Evolutionary conservation across 2,329 filamentous ascomycete species (phyloP).

Genomic region (Fusarium sp.): DNA sequence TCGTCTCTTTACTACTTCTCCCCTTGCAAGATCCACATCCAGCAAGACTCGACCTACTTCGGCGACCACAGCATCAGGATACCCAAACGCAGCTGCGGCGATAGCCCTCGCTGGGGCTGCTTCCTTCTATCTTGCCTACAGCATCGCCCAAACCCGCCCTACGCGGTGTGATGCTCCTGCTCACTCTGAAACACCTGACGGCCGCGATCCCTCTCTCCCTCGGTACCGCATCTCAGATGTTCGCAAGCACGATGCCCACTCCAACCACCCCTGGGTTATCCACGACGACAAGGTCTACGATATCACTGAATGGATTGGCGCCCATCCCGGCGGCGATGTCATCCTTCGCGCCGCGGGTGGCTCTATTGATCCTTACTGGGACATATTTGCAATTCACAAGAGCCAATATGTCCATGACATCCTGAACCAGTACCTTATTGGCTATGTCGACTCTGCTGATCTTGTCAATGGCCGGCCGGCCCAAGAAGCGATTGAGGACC

Average conservation of each 20-base stretch:
- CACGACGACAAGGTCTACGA: constrained; percentile 77
- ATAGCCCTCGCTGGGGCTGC: constrained; percentile 34
- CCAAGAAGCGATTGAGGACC: constrained; percentile 71
- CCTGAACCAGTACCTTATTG: constrained; percentile 75
- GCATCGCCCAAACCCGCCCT: constrained; percentile 34
- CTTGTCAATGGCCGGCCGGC: constrained; percentile 71
- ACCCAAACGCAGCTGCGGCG: constrained; percentile 11
- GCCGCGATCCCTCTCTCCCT: constrained; percentile 61
- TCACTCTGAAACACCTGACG: constrained; percentile 29
- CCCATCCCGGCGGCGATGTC: constrained; percentile 78
- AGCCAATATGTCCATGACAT: constrained; percentile 76
- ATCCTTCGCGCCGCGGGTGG: constrained; percentile 77
- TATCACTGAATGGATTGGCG: constrained; percentile 78
- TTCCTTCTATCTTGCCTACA: constrained; percentile 41
- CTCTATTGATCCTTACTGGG: constrained; percentile 78
- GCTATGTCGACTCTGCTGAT: constrained; percentile 72
- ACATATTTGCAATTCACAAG: constrained; percentile 80
- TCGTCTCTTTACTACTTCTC: constrained; percentile 27
- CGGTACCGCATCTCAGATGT: constrained; percentile 67
- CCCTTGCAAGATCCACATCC: constrained; percentile 2
- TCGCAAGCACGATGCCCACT: constrained; percentile 67
- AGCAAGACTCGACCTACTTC: neutral
- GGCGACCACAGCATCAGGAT: constrained; percentile 14
- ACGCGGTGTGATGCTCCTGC: constrained; percentile 39
- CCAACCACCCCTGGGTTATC: constrained; percentile 75